Percentiles rank a stretch among this genome's conserved stretches.
phyloP scores from a whole-genome alignment of 495 filamentous ascomycete species.

The Sordaria brevicollis region DNA sequence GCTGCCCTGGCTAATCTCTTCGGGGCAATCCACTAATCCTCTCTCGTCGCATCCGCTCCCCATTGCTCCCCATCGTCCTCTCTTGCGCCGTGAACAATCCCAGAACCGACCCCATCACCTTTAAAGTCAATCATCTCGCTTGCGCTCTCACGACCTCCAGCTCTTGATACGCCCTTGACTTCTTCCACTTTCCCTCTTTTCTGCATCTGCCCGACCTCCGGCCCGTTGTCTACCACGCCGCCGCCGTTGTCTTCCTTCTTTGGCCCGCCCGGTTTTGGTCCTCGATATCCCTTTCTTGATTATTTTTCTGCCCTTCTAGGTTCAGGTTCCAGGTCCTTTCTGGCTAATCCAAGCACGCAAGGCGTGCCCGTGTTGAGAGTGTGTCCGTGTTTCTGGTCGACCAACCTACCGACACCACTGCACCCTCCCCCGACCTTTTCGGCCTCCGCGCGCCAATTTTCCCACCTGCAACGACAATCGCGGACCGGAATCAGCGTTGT shows the following conservation, averaged over 20 bases:
- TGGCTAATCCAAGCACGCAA: slow-evolving; percentile 11
- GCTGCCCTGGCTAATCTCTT: slow-evolving; percentile 32
- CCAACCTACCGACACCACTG: background rate
- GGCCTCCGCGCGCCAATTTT: slow-evolving; percentile 22
- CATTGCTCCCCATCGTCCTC: slow-evolving; percentile 11
- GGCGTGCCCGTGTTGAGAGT: slow-evolving; percentile 15
- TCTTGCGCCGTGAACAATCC: slow-evolving; percentile 24
- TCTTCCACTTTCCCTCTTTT: slow-evolving; percentile 13
- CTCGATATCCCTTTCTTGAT: slow-evolving; percentile 11
- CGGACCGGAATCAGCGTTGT: slow-evolving; percentile 5
- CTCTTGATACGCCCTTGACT: slow-evolving; percentile 25
- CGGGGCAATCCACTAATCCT: slow-evolving; percentile 21
- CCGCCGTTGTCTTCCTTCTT: slow-evolving; percentile 12
- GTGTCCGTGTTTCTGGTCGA: background rate
- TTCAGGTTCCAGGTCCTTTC: background rate
- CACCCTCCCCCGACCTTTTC: slow-evolving; percentile 8
- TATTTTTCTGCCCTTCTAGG: slow-evolving; percentile 7
- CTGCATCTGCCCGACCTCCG: slow-evolving; percentile 17
- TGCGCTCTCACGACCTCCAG: slow-evolving; percentile 32
- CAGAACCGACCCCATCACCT: slow-evolving; percentile 30
- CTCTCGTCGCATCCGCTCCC: slow-evolving; percentile 18
- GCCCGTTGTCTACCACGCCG: slow-evolving; percentile 9
- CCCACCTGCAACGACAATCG: slow-evolving; percentile 11
- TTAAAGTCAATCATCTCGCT: slow-evolving; percentile 40
- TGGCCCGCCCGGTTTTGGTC: slow-evolving; percentile 12